Evolutionary conservation across 1,284 basidiomycete genomes (phyloP), one percentile per base, ranked within the genome.

Genomic region (Malassezia sp.): DNA sequence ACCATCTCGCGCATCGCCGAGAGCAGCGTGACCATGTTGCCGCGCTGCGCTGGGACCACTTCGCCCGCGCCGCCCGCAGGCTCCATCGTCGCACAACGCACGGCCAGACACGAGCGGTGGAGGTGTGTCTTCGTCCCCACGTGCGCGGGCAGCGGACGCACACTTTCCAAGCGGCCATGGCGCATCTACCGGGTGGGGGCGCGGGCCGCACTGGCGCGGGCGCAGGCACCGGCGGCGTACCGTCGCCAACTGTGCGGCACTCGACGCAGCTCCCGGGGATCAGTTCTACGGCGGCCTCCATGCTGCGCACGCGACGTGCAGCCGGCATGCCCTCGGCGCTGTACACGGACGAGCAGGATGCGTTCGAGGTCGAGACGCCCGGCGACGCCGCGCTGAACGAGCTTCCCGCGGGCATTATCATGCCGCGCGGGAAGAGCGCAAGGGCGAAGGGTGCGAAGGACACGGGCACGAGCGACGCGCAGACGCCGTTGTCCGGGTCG

Each of bases 241-340:
- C n/a, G n/a, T n/a, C n/a, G n/a, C n/a, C n/a, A n/a, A n/a, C n/a
- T n/a, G 9, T n/a, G 29, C 31, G 32, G 23, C 24, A 21, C 26
- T 22, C 28, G 39, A 33, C 22, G 15, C 60, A 62, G n/a, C 42
- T 67, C 6, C 61, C 63, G 2, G 63, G 63, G 29, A 62, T 67
- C 27, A 65, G 61, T 21, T 53, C 59, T 12, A 67, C 63, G 14
- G 63, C 63, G 14, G n/a, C n/a, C n/a, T 63, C 60, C 2, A 63
- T 61, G 7, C 46, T 67, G 22, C 62, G 63, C 8, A 58, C 49
- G 15, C 54, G 61, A 12, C 54, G 63, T 35, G 47, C 52, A 1
- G 51, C 44, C 17, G 50, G 54, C 18, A 17, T 17, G 22, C 35
- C 23, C 5, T 29, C 30, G 12, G 12, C 5, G 24, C 11, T 30